Evolutionary conservation across 2,329 filamentous ascomycete genomes (phyloP).

Genomic region (Drechslerella coelobrocha): DNA sequence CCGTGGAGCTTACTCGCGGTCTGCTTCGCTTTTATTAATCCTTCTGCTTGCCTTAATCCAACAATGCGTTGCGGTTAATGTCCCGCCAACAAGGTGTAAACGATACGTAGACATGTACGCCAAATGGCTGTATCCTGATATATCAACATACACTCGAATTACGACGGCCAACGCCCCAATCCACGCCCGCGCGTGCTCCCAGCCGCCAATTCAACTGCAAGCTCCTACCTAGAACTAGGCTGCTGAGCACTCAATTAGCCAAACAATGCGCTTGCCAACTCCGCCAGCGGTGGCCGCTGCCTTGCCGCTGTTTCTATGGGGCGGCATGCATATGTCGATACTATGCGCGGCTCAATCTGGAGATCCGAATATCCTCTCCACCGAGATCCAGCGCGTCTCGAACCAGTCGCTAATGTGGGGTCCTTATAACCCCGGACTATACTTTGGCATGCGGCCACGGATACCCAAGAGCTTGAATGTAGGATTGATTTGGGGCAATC

Average conservation of each 20-base stretch:
- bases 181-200: background rate
- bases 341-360: conserved; percentile 16
- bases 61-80: conserved; percentile 18
- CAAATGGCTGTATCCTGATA: conserved; percentile 13
- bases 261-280: conserved; percentile 16
- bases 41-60: too few relatives aligned
- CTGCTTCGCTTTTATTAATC: too few relatives aligned
- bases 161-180: background rate
- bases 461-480: conserved; percentile 81
- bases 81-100: conserved; percentile 3
- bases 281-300: background rate
- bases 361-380: conserved; percentile 32
- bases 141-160: background rate
- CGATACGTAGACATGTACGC: background rate
- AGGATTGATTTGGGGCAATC: conserved; percentile 85
- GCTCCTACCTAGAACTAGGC: background rate
- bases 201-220: background rate
- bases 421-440: conserved; percentile 89
- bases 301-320: conserved; percentile 11
- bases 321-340: background rate
- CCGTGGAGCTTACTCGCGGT: too few relatives aligned
- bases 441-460: conserved; percentile 86
- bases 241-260: background rate
- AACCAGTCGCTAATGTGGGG: conserved; percentile 95
- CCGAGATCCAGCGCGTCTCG: conserved; percentile 42